Evolutionary conservation across 2,329 filamentous ascomycete genomes (phyloP), one percentile per base, ranked within the genome.

Genomic region (Fusarium kyushuense): DNA sequence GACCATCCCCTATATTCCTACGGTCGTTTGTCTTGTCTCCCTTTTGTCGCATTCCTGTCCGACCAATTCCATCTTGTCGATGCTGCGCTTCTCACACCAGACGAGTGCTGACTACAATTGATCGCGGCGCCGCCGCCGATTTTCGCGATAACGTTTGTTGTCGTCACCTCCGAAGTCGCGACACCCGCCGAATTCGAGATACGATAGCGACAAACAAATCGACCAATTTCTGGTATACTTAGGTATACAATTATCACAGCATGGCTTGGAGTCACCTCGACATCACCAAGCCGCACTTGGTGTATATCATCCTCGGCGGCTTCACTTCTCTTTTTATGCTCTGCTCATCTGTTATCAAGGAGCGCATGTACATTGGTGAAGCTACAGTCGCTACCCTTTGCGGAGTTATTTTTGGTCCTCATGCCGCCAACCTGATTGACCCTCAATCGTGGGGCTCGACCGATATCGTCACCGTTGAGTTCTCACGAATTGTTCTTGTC

Each of bases 291-390:
- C 93, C 96, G 75, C 96, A 99, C 85, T 81, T 98, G 92, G 96
- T 97, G 70, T 99, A 99, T 81, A 93, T 98, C 81, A 97, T 99
- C 81, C 85, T 99, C 58, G 96, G 96, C 75, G 96, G 95, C 79
- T 99, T 99, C 83, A 99, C 96, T 72, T 94, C 92, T 63, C 84
- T 99, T 74, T 99, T 99, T 83, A 99, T 99, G 96, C 85, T 99
- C 63, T 97, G 94, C 80, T 99, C 96, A 63, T 93, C 96, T 56
- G 90, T 98, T 76, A 97, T 99, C 83, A 99, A 99, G 84, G 96
- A 99, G 85, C 92, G 92, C 79, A 87, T 98, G 76, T 99, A 99
- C 83, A 99, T 99, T 79, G 96, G 96, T 77, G 96, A 99, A 86
- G 96, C 96, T 51, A 98, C 96, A 2, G 93, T 99, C 43, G 93